A percentile compares a stretch with the other conserved stretches of the same genome.
Conservation (phyloP, 257 asterid genomes). For the Nicotiana benthamiana region DNA sequence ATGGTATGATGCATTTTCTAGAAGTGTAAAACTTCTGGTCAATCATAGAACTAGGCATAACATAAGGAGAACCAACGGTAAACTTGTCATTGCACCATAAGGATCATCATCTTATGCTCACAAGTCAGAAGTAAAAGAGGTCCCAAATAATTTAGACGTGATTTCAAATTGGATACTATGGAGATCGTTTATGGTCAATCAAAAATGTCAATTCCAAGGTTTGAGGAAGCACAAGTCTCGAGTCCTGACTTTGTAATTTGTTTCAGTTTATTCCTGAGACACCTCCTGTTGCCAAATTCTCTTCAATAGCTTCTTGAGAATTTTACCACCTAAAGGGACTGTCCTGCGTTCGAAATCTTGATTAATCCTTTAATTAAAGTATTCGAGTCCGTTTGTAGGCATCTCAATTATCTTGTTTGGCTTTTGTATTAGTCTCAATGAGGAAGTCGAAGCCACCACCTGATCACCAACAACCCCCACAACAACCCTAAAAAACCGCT, state of each 20-base stretch:
- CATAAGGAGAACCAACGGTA: background rate
- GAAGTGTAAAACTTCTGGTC: background rate
- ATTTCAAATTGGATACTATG: background rate
- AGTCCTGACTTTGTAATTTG: background rate
- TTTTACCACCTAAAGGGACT: background rate
- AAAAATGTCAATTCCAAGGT: background rate
- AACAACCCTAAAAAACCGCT: background rate
- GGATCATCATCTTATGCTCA: background rate
- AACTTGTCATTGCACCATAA: background rate
- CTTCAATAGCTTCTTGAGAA: background rate
- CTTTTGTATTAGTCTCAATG: conserved; percentile 62
- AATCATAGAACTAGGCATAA: conserved; percentile 1
- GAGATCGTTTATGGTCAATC: background rate
- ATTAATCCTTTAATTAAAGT: too few relatives aligned
- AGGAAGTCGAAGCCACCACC: conserved; percentile 44
- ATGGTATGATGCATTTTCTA: background rate
- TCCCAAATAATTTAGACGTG: background rate
- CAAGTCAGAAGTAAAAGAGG: background rate
- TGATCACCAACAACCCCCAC: conserved; percentile 9
- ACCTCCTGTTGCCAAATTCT: background rate
- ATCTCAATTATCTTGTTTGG: background rate
- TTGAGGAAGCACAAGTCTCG: background rate
- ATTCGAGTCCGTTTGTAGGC: background rate
- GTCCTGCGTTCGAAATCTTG: background rate
- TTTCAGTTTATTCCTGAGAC: background rate